Evolutionary conservation across 73 alveolate species (phyloP), one percentile per base, ranked within the genome.

Genomic region (Vitrella brassicaformis): DNA sequence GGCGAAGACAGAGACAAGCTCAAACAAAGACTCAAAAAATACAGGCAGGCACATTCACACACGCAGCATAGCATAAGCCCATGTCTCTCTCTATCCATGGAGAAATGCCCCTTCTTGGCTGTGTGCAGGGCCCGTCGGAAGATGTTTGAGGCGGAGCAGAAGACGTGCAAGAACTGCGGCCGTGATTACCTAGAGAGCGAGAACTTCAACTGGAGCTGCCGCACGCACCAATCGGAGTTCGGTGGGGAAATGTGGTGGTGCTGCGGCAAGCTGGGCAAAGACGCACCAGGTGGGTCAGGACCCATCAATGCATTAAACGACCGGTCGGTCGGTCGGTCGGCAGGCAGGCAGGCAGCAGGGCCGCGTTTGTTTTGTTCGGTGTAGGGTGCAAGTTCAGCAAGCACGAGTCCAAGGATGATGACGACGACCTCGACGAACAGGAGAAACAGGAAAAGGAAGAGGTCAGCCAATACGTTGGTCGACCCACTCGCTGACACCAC

Each of bases 211-310:
- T 88, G 94, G 94, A 71, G 87, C 8, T 88, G 94, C 84, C 47
- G 89, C 27, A 88, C 89, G 28, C 94, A 88, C 67, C 31, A 73
- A 79, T 46, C 82, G 47, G 88, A 81, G 67, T 86, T 71, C 67
- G 85, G 87, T 25, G 92, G 92, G 39, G 91, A 86, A 56, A 76
- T 85, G 87, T 89, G 86, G 88, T 89, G 95, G 95, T 89, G 95
- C 79, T 89, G 95, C 39, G 95, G 95, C 22, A 89, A 81, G 68
- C 64, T 80, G 31, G 74, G 79, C 22, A 81, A 78, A 69, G 85
- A 79, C 32, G 86, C 89, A 0, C 89, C 89, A 29, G n/a, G n/a
- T n/a, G n/a, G n/a, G n/a, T n/a, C n/a, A n/a, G n/a, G n/a, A n/a
- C n/a, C n/a, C n/a, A n/a, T n/a, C n/a, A n/a, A n/a, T n/a, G n/a